Evolutionary conservation across 306 rosid genomes (phyloP), one percentile per base, ranked within the genome.

Genomic region (Sindora glabra): DNA sequence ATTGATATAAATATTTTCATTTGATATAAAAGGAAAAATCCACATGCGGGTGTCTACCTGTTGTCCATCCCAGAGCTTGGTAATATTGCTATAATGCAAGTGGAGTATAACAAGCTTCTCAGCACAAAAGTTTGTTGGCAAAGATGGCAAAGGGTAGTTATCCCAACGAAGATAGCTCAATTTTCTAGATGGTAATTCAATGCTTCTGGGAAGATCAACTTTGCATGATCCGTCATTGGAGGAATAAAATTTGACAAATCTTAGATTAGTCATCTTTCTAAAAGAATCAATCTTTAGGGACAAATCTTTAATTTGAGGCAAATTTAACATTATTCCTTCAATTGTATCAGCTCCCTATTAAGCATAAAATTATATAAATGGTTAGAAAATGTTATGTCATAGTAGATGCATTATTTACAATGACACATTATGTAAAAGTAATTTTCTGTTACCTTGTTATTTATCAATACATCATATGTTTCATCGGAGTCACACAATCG

Each of bases 111-210:
- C 56, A 30, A 59, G 60, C 1, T 39, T 8, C 44, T 39, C 34
- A 0, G 67, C 45, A 16, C 52, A 24, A 21, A 70, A 59, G 14
- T 7, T 8, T 19, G 12, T 15, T 38, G 73, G 70, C 37, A 76
- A 48, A 46, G 26, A 59, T n/a, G 39, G 16, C 4, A 5, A 44
- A 22, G 44, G 75, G 41, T 41, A 75, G 18, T 58, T 58, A 12
- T 14, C 8, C 80, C 80, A 70, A 25, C 54, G 44, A 46, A 70
- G 1, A 11, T 70, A 65, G 56, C 77, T 48, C 33, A 65, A 2
- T 47, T 62, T 34, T 12, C 25, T 9, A 19, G 58, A 29, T 29
- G 70, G 38, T 22, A 38, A 29, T 37, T 64, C 3, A 16, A 64
- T 61, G 2, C 10, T 23, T 14, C 0, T 5, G 3, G 48, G 53